These are phyloP conservation scores for Cordyceps cicadae DNA, from an alignment of 2,329 filamentous ascomycete species.

Conservation along the genomic window DNA sequence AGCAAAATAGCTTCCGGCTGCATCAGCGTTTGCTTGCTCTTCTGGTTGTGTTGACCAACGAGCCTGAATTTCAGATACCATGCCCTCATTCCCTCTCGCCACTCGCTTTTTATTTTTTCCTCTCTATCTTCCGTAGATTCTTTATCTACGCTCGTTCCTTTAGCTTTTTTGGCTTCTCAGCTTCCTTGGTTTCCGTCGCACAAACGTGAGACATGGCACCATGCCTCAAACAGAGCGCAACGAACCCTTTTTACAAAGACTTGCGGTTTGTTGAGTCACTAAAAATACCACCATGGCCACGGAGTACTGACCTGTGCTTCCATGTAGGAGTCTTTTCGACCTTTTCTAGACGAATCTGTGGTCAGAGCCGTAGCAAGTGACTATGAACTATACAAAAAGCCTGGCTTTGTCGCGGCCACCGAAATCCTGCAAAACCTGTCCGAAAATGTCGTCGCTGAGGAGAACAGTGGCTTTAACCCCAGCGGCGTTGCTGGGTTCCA, in stretches of 20 bases:
- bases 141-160: background rate
- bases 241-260: background rate
- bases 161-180: background rate
- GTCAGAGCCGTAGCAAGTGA: conserved; percentile 70
- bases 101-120: background rate
- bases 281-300: background rate
- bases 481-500: conserved; percentile 54
- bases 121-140: background rate
- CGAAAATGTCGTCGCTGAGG: conserved; percentile 54
- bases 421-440: conserved; percentile 58
- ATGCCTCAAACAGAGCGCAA: conserved; percentile 2
- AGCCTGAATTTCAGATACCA: background rate
- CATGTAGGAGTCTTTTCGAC: conserved; percentile 59
- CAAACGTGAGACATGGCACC: background rate
- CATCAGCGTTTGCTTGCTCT: background rate
- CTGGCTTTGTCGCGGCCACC: conserved; percentile 46
- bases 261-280: conserved; percentile 1
- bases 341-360: conserved; percentile 67
- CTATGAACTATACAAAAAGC: conserved; percentile 51
- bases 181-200: background rate
- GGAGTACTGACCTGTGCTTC: background rate
- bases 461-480: conserved; percentile 69
- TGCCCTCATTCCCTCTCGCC: background rate
- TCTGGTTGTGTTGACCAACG: background rate
- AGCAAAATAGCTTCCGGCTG: background rate